Conservation (phyloP, 208 protist species). For the Leishmania martiniquensis region DNA sequence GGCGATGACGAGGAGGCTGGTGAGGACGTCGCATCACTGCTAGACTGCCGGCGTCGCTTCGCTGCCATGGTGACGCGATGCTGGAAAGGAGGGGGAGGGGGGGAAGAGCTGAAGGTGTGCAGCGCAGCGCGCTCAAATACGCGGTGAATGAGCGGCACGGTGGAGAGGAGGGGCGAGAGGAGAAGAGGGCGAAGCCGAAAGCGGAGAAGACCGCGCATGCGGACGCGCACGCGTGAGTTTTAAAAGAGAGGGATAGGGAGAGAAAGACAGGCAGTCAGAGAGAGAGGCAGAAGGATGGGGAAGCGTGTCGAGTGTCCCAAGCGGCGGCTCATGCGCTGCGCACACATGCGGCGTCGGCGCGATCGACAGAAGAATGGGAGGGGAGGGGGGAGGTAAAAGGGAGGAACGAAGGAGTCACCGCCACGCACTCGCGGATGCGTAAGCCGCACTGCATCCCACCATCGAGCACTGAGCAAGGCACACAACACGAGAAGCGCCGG, state of each 20-base stretch:
- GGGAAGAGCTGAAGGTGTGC: neutral
- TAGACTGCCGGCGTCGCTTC: constrained; percentile 5
- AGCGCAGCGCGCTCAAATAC: neutral
- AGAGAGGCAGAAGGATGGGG: neutral
- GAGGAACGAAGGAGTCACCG: neutral
- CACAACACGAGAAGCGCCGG: neutral
- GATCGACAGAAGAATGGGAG: neutral
- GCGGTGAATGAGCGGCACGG: neutral
- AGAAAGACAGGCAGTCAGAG: neutral
- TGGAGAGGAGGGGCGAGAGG: too few relatives aligned
- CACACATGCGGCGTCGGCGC: neutral
- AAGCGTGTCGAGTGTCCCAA: neutral
- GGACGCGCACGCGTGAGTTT: too few relatives aligned
- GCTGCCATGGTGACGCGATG: neutral
- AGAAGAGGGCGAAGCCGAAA: neutral
- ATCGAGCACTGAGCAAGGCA: neutral
- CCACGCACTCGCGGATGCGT: neutral
- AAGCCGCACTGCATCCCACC: neutral
- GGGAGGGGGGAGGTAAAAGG: neutral
- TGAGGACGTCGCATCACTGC: neutral
- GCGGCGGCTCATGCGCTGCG: neutral
- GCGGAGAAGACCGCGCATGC: neutral
- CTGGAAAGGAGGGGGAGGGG: neutral
- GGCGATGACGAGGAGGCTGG: neutral
- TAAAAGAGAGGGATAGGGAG: neutral